Conservation (phyloP, 148 eudicot genomes). For the Cornus controversa region DNA sequence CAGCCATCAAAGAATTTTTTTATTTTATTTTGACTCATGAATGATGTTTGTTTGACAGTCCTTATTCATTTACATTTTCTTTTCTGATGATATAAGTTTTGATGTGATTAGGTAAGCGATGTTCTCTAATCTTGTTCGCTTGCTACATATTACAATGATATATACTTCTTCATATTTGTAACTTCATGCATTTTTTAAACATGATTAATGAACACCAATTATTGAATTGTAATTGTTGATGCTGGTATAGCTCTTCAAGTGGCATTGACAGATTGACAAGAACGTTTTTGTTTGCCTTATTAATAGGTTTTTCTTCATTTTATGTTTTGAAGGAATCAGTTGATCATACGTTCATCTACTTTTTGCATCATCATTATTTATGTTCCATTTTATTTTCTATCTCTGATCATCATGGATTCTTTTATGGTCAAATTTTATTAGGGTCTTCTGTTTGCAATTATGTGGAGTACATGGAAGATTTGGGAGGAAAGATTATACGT, state of each 20-base stretch:
- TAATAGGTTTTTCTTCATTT: too few species aligned
- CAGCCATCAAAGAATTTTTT: not conserved
- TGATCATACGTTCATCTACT: not conserved
- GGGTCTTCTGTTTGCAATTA: not conserved
- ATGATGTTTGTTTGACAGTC: not conserved
- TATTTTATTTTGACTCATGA: not conserved
- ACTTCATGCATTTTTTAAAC: not conserved
- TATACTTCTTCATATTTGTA: not conserved
- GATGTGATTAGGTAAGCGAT: not conserved
- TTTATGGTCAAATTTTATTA: too few species aligned
- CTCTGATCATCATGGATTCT: too few species aligned
- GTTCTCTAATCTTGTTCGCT: not conserved
- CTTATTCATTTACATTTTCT: not conserved
- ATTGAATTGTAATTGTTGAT: slow-evolving; percentile 1
- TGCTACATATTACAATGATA: not conserved
- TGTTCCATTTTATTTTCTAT: too few species aligned
- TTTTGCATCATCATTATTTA: not conserved
- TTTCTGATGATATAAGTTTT: not conserved
- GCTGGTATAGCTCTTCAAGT: not conserved
- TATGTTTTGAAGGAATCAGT: not conserved
- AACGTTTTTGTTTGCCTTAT: not conserved
- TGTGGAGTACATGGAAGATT: not conserved
- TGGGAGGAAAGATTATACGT: not conserved
- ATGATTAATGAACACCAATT: not conserved
- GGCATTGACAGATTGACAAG: not conserved